Evolutionary conservation across 176 grass and related monocot genomes (phyloP).

Genomic region (Elymus sibiricus): DNA sequence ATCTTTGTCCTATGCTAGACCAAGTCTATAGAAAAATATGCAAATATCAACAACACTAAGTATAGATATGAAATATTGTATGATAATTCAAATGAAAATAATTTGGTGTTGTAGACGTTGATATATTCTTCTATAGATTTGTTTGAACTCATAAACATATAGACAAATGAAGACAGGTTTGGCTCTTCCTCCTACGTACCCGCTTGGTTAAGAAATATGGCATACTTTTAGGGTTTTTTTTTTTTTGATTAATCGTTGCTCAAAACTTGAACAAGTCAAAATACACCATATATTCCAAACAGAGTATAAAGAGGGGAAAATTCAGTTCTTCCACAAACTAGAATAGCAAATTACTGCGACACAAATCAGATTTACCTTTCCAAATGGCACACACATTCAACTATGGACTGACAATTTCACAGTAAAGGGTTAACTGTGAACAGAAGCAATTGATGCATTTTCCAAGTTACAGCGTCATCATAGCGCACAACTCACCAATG

Average conservation of each 20-base stretch:
- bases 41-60: too few species aligned
- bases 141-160: too few species aligned
- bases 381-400: slow-evolving; percentile 3
- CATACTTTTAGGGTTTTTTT: not conserved
- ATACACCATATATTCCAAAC: not conserved
- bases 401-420: not conserved
- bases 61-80: too few species aligned
- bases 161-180: not conserved
- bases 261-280: not conserved
- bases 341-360: not conserved
- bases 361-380: not conserved
- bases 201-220: not conserved
- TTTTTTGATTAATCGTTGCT: not conserved
- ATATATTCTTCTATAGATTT: too few species aligned
- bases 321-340: not conserved
- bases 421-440: slow-evolving; percentile 1
- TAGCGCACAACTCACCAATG: slow-evolving; percentile 24
- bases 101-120: too few species aligned
- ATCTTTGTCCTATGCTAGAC: too few species aligned
- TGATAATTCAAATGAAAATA: too few species aligned
- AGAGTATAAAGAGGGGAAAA: not conserved
- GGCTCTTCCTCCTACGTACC: not conserved
- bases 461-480: slow-evolving; percentile 31
- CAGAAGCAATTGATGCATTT: slow-evolving; percentile 25
- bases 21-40: too few species aligned